Base-by-base conservation (phyloP, 2,329 filamentous ascomycete species). In the Huntiella bhutanensis region DNA sequence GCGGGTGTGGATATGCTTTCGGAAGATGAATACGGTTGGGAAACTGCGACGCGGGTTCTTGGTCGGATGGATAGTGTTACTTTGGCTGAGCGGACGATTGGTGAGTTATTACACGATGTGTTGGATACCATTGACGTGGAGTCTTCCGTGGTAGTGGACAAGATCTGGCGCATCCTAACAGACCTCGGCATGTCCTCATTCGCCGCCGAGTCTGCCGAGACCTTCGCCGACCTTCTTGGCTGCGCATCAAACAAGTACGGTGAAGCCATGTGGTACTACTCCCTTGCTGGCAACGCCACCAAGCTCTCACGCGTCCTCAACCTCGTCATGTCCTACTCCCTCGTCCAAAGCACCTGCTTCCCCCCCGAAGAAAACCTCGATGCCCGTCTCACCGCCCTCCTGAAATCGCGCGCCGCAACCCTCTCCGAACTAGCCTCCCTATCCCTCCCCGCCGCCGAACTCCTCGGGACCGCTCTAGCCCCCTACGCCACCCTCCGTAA, bases 401-500 rank as follows among this genome's bases (percentile, higher is more conserved):
- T 95, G 45, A 71, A 70, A 46, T 76, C 80, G 44, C 82, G 86
- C 10, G 80, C 79, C 53, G 63, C 73, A 11, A 80, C 82, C 1
- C 68, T 96, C 3, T 75, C 79, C 47, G 67, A 73, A 28, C 75
- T 88, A 45, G 82, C 83, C 4, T 70, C 72, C 19, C 71, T 80
- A 45, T 88, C 95, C 55, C 64, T 81, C 32, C 80, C 87, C 57
- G 87, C 85, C 5, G 88, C 87, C 6, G 73, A 82, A 54, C 72
- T 94, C 8, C 69, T 96, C 3, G 83, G 87, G 41, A 82, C 80
- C 51, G 80, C 87, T 62, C 75, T 95, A 7, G 91, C 83, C 58
- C 88, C 88, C 16, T 96, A 96, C 56, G 88, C 87, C 16, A 93
- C 86, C 0, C 68, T 96, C 15, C 81, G 88, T 33, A 80, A 79